These are phyloP conservation scores for Solanum aculeatissimum DNA, from an alignment of 305 asterid genomes.

Conservation along the genomic window DNA sequence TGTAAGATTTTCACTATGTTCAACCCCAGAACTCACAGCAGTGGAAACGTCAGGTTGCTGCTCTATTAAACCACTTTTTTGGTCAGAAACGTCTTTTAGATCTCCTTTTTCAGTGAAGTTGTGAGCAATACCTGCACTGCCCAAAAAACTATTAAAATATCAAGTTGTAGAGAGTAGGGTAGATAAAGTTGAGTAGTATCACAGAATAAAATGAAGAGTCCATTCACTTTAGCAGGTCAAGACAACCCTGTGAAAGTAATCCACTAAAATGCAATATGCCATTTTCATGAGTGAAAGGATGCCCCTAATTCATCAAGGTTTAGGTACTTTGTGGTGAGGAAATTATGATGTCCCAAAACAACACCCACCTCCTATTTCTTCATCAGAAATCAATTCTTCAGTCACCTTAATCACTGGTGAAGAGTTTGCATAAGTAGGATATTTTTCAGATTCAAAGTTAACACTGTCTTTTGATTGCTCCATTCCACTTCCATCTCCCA, in stretches of 20 bases:
- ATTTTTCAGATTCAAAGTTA: background rate
- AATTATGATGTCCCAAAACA: background rate
- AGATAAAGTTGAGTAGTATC: background rate
- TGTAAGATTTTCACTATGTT: slow-evolving; percentile 1
- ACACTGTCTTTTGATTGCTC: background rate
- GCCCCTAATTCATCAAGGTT: background rate
- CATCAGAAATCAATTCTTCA: background rate
- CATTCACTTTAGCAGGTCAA: background rate
- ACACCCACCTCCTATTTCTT: background rate
- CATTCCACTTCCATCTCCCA: background rate
- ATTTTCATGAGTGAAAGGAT: background rate
- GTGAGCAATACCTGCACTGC: slow-evolving; percentile 17
- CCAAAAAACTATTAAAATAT: background rate
- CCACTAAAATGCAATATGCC: background rate
- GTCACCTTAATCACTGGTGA: background rate
- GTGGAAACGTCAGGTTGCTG: slow-evolving; percentile 9
- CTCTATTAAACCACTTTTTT: slow-evolving; percentile 9
- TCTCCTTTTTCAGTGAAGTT: slow-evolving; percentile 11
- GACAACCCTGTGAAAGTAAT: background rate
- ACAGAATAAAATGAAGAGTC: background rate
- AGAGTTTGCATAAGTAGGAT: background rate
- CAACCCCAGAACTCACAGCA: slow-evolving; percentile 8
- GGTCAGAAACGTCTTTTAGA: slow-evolving; percentile 16
- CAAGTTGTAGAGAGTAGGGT: background rate
- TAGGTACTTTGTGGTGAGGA: background rate